A percentile compares a stretch with the other conserved stretches of the same genome.
Conservation (phyloP, 1,284 basidiomycete species). For the Coniferiporia sulphurascens region DNA sequence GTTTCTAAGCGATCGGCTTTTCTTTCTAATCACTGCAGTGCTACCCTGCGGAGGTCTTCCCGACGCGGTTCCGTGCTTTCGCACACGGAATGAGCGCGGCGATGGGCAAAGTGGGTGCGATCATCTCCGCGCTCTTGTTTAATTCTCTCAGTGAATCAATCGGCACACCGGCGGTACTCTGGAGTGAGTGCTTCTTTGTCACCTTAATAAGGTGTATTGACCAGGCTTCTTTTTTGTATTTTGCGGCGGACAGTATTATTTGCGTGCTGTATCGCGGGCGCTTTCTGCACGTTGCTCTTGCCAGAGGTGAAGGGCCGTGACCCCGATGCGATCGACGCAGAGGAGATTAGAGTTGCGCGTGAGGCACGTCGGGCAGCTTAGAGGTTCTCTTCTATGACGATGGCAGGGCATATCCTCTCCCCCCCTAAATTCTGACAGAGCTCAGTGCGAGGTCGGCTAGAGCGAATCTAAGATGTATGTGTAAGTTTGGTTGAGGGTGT, state of each 20-base stretch:
- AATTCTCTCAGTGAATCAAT: conserved; percentile 61
- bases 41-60: conserved; percentile 86
- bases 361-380: conserved; percentile 1
- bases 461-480: no score
- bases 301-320: conserved; percentile 76
- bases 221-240: conserved; percentile 25
- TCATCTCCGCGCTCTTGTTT: conserved; percentile 79
- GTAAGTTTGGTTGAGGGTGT: no score
- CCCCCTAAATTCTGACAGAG: no score
- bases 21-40: conserved; percentile 34
- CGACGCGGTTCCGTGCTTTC: conserved; percentile 75
- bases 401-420: no score
- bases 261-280: conserved; percentile 54
- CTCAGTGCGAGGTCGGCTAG: no score
- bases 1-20: not conserved
- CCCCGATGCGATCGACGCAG: conserved; percentile 58
- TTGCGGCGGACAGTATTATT: conserved; percentile 45
- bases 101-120: conserved; percentile 75
- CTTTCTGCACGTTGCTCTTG: conserved; percentile 64
- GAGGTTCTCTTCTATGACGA: no score
- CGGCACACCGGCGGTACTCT: conserved; percentile 56
- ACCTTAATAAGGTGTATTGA: conserved; percentile 7
- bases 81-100: conserved; percentile 82
- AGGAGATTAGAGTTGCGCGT: conserved; percentile 38
- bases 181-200: conserved; percentile 43